A percentile compares a stretch with the other conserved stretches of the same genome.
These are phyloP conservation scores for Beauveria sp. DNA, from an alignment of 2,329 filamentous ascomycete genomes.

Conservation along the genomic window DNA sequence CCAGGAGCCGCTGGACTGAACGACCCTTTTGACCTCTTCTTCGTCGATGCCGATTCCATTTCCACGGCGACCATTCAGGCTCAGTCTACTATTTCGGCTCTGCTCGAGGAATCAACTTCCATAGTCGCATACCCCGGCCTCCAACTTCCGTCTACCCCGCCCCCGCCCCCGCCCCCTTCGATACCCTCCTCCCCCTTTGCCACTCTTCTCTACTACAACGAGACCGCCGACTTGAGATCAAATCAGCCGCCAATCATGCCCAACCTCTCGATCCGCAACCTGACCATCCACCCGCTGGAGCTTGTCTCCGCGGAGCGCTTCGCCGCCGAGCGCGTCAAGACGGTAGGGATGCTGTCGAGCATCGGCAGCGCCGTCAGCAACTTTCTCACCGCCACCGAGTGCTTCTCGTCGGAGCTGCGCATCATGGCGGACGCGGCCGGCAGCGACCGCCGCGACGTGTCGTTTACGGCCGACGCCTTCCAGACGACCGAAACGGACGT, in stretches of 20 bases:
- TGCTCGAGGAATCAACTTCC: no score
- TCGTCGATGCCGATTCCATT: no score
- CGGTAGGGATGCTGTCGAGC: conserved; percentile 36
- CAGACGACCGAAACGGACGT: conserved; percentile 50
- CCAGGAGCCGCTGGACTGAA: no score
- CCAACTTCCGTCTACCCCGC: neutral
- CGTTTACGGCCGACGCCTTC: conserved; percentile 61
- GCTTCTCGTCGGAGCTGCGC: conserved; percentile 21
- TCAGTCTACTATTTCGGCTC: no score
- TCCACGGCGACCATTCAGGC: no score
- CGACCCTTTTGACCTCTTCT: no score
- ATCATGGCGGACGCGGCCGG: conserved; percentile 53
- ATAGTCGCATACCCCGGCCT: no score
- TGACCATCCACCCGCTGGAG: conserved; percentile 65
- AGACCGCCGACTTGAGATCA: no score
- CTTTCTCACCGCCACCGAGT: conserved; percentile 35
- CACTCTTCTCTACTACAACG: neutral
- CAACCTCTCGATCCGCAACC: conserved; percentile 69
- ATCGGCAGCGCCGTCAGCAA: conserved; percentile 35
- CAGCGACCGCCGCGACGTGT: conserved; percentile 54
- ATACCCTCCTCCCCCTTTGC: neutral
- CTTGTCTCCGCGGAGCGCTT: conserved; percentile 70
- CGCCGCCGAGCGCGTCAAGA: conserved; percentile 38
- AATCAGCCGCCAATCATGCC: conserved; percentile 28
- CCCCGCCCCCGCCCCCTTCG: neutral